A percentile compares a stretch with the other conserved stretches of the same genome.
Evolutionary conservation across 805 yeast species (phyloP).

Genomic region (Candida ovalis): DNA sequence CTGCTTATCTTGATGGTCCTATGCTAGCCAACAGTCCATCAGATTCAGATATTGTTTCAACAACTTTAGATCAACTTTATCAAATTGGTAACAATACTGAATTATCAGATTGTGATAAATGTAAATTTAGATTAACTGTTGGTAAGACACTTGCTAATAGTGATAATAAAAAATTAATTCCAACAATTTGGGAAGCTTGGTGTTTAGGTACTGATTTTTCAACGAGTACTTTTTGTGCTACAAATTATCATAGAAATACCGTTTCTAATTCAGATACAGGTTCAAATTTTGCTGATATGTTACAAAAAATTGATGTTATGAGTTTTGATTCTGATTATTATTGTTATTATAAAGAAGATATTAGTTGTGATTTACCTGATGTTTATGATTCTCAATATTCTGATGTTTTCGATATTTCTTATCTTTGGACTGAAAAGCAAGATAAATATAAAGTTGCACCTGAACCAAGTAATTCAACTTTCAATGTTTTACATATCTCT

Average conservation of each 20-base stretch:
- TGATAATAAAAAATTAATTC: constrained; percentile 36
- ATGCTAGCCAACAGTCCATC: constrained; percentile 1
- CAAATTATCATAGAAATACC: constrained; percentile 37
- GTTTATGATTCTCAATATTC: constrained; percentile 40
- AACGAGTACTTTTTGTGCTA: constrained; percentile 26
- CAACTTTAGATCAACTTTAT: constrained; percentile 4
- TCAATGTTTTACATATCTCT: constrained; percentile 62
- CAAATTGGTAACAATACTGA: constrained; percentile 13
- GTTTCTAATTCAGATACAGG: constrained; percentile 35
- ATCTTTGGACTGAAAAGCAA: constrained; percentile 44
- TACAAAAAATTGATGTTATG: constrained; percentile 47
- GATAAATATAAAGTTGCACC: constrained; percentile 41
- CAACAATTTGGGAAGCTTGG: constrained; percentile 40
- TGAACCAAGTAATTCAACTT: constrained; percentile 36
- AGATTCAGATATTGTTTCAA: constrained; percentile 7
- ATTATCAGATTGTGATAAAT: constrained; percentile 29
- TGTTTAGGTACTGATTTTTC: constrained; percentile 34
- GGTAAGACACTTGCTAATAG: constrained; percentile 37
- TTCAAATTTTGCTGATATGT: constrained; percentile 49
- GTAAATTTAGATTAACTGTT: constrained; percentile 33
- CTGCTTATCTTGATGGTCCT: not conserved
- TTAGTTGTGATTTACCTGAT: not conserved
- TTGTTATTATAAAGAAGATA: constrained; percentile 46
- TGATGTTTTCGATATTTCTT: constrained; percentile 36
- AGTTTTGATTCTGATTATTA: constrained; percentile 57